These are phyloP conservation scores for Sclerotinia borealis DNA, from an alignment of 2,329 filamentous ascomycete species.

Conservation along the genomic window DNA sequence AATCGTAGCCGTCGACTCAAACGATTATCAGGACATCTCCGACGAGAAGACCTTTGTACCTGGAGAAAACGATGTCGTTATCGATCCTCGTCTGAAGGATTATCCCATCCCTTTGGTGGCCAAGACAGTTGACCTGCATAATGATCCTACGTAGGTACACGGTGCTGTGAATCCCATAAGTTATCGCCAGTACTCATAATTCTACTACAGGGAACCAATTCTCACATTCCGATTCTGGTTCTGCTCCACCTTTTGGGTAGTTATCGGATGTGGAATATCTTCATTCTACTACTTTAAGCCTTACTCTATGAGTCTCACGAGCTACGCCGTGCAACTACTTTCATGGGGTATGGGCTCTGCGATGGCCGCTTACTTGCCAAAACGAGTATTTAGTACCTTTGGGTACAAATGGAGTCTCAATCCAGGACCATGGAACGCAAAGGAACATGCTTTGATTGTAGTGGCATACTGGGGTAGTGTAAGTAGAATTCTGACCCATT, in stretches of 20 bases:
- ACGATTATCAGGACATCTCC: not conserved
- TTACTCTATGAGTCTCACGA: slow-evolving; percentile 27
- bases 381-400: slow-evolving; percentile 23
- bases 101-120: slow-evolving; percentile 33
- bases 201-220: slow-evolving; percentile 27
- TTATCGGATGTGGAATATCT: slow-evolving; percentile 29
- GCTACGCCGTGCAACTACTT: slow-evolving; percentile 32
- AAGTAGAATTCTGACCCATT: slow-evolving; percentile 43
- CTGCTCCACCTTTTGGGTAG: slow-evolving; percentile 32
- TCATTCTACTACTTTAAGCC: slow-evolving; percentile 34
- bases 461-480: slow-evolving; percentile 35
- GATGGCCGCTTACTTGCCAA: slow-evolving; percentile 30
- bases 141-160: slow-evolving; percentile 27
- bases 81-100: slow-evolving; percentile 31
- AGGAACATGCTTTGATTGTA: slow-evolving; percentile 61
- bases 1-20: not conserved
- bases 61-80: slow-evolving; percentile 29
- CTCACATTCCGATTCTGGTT: slow-evolving; percentile 33
- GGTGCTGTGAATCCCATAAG: not conserved
- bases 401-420: slow-evolving; percentile 42
- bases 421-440: slow-evolving; percentile 62
- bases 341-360: slow-evolving; percentile 32
- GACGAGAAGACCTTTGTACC: slow-evolving; percentile 24
- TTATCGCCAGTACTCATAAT: not conserved
- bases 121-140: slow-evolving; percentile 32